A percentile compares a stretch with the other conserved stretches of the same genome.
phyloP scores from a whole-genome alignment of 495 filamentous ascomycete species.

The Bathelium albidoporum region DNA sequence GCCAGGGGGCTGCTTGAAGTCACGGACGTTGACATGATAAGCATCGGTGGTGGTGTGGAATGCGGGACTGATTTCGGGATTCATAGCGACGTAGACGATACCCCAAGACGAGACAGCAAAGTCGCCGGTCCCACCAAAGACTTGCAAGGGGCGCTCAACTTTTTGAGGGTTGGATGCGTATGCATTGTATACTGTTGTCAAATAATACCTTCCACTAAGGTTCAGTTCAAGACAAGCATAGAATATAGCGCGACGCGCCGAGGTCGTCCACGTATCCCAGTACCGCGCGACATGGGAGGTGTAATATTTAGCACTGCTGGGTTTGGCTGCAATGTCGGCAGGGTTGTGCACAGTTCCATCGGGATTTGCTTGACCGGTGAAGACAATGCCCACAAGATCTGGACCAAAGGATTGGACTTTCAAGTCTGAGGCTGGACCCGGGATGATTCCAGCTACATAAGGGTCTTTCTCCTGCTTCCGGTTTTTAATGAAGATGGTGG shows the following conservation, averaged over 20 bases:
- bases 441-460: slow-evolving; percentile 53
- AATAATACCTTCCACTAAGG: not conserved
- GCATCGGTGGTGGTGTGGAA: slow-evolving; percentile 66
- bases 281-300: slow-evolving; percentile 48
- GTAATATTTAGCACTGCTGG: slow-evolving; percentile 41
- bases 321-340: slow-evolving; percentile 5
- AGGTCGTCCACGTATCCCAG: slow-evolving; percentile 42
- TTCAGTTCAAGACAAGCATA: slow-evolving; percentile 36
- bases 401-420: slow-evolving; percentile 48
- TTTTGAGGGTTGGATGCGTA: slow-evolving; percentile 46
- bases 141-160: slow-evolving; percentile 51
- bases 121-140: slow-evolving; percentile 49
- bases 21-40: not conserved
- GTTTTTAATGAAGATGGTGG: slow-evolving; percentile 50
- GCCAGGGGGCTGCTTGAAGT: slow-evolving; percentile 1
- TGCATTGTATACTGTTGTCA: slow-evolving; percentile 24
- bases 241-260: slow-evolving; percentile 56
- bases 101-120: slow-evolving; percentile 47
- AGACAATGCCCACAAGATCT: slow-evolving; percentile 45
- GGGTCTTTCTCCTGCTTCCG: slow-evolving; percentile 33
- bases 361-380: slow-evolving; percentile 48
- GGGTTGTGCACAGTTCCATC: slow-evolving; percentile 49
- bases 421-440: slow-evolving; percentile 59
- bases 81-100: slow-evolving; percentile 76
- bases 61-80: slow-evolving; percentile 66